Evolutionary conservation across 352 stramenopile species (phyloP).

Genomic region (Blastocystis sp.): DNA sequence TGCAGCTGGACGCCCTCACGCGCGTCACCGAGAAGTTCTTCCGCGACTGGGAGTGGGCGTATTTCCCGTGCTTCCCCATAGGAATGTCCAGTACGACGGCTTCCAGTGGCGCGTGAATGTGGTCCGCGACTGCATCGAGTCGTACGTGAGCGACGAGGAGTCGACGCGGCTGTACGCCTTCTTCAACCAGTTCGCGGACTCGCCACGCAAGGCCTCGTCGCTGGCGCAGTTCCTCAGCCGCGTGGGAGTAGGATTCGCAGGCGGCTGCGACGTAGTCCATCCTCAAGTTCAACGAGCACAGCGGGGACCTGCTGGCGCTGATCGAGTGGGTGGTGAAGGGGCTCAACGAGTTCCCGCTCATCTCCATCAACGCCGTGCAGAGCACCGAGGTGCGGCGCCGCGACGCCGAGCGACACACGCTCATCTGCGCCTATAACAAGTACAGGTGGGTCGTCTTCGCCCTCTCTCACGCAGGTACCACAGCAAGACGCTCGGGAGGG

Average conservation of each 20-base stretch:
- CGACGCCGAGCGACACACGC: slow-evolving; percentile 46
- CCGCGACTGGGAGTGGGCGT: slow-evolving; percentile 39
- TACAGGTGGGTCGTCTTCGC: too few species aligned
- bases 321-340: slow-evolving; percentile 55
- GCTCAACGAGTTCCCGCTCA: slow-evolving; percentile 48
- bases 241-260: background rate
- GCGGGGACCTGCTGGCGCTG: slow-evolving; percentile 25
- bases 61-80: background rate
- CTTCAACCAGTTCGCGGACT: slow-evolving; percentile 37
- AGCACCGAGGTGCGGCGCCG: slow-evolving; percentile 21
- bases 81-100: slow-evolving; percentile 52
- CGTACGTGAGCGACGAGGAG: slow-evolving; percentile 46
- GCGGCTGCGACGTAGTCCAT: background rate
- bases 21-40: slow-evolving; percentile 54
- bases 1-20: slow-evolving; percentile 33
- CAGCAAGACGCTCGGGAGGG: background rate
- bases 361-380: slow-evolving; percentile 29
- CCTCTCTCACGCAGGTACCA: slow-evolving; percentile 42
- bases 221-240: slow-evolving; percentile 28
- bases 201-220: background rate
- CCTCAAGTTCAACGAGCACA: slow-evolving; percentile 53
- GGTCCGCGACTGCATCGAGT: slow-evolving; percentile 45
- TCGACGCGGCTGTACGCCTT: background rate
- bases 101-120: slow-evolving; percentile 57
- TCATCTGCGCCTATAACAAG: slow-evolving; percentile 54